These are phyloP conservation scores for Boletus edulis DNA, from an alignment of 768 basidiomycete species.

Conservation along the genomic window DNA sequence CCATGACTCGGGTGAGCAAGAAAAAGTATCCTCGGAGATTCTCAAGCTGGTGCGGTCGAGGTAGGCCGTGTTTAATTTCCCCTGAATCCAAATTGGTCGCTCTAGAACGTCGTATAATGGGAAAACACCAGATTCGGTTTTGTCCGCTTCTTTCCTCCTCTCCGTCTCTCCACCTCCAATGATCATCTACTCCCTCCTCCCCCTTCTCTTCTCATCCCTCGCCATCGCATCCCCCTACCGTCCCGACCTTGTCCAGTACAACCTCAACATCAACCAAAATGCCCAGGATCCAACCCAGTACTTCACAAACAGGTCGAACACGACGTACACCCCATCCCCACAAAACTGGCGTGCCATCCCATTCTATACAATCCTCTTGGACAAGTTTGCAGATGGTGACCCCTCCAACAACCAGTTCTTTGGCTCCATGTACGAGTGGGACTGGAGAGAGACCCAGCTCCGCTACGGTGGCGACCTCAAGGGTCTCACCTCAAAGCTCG, in stretches of 20 bases:
- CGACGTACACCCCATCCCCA: conserved; percentile 76
- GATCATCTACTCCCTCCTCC: conserved; percentile 36
- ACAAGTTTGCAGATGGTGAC: conserved; percentile 94
- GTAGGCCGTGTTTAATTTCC: too few species aligned
- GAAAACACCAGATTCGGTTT: neutral
- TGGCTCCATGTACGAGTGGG: conserved; percentile 72
- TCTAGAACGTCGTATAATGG: too few species aligned
- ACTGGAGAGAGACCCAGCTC: conserved; percentile 86
- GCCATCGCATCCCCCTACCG: conserved; percentile 65
- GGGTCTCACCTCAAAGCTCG: conserved; percentile 70
- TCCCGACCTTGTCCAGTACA: conserved; percentile 65
- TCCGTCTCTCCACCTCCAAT: neutral
- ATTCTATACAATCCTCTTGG: conserved; percentile 78
- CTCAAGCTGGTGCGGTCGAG: too few species aligned
- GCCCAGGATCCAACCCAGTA: conserved; percentile 69
- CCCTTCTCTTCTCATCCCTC: conserved; percentile 31
- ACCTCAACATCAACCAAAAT: conserved; percentile 75
- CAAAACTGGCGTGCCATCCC: conserved; percentile 83
- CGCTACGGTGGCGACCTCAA: conserved; percentile 88
- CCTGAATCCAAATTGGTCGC: too few species aligned
- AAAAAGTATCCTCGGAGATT: too few species aligned
- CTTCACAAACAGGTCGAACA: conserved; percentile 53
- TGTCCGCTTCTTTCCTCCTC: neutral
- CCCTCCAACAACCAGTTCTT: conserved; percentile 92
- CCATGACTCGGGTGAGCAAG: too few species aligned